phyloP scores from a whole-genome alignment of 768 basidiomycete species.

The Boletus pseudopeckii region DNA sequence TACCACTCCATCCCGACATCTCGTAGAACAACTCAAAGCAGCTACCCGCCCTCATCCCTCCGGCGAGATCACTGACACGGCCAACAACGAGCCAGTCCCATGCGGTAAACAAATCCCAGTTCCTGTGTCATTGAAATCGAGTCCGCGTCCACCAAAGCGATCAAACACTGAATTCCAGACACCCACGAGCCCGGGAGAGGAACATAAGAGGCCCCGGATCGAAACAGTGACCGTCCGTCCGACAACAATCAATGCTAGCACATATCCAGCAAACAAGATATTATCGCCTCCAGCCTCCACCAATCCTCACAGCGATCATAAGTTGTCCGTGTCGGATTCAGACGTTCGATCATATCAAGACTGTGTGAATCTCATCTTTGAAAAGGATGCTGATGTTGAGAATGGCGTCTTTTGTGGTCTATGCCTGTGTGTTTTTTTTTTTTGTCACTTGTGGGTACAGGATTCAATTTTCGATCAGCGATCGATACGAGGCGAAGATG shows the following conservation, averaged over 20 bases:
- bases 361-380: slow-evolving; percentile 39
- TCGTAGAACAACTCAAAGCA: background rate
- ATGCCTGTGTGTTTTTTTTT: slow-evolving; percentile 45
- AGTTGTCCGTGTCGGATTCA: background rate
- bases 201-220: slow-evolving; percentile 20
- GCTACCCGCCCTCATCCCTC: background rate
- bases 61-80: background rate
- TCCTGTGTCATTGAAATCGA: background rate
- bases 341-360: slow-evolving; percentile 40
- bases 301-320: background rate
- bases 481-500: slow-evolving; percentile 27
- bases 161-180: slow-evolving; percentile 10
- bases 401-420: slow-evolving; percentile 40
- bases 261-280: background rate
- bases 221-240: slow-evolving; percentile 4
- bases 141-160: slow-evolving; percentile 16
- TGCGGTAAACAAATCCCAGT: background rate
- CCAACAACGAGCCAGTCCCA: background rate
- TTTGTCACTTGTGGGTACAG: background rate
- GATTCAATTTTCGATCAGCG: slow-evolving; percentile 13
- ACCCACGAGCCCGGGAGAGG: slow-evolving; percentile 6
- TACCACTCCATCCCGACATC: background rate
- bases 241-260: background rate
- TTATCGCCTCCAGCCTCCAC: background rate
- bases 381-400: slow-evolving; percentile 29